Conservation (phyloP, 768 basidiomycete genomes). For the Gloeophyllum trabeum region DNA sequence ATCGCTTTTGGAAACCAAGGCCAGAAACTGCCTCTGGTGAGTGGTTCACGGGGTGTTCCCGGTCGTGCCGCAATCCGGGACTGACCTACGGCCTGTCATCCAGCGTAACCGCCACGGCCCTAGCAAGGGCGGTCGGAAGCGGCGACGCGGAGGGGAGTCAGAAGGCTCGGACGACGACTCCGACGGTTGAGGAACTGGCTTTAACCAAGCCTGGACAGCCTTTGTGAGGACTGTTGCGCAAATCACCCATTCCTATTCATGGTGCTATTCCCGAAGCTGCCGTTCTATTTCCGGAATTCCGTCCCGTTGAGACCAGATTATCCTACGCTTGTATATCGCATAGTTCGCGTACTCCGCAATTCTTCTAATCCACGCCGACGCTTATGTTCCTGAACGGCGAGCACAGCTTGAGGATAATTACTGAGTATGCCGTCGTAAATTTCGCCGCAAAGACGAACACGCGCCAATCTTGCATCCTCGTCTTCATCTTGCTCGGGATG, state of each 20-base stretch:
- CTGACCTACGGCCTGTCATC: slow-evolving; percentile 11
- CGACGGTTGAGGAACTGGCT: slow-evolving; percentile 24
- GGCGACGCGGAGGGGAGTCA: slow-evolving; percentile 45
- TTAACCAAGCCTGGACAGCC: too few relatives aligned
- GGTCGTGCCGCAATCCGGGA: slow-evolving; percentile 12
- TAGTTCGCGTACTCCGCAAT: slow-evolving; percentile 8
- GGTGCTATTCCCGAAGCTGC: too few relatives aligned
- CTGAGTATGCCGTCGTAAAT: slow-evolving; percentile 34
- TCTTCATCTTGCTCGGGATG: slow-evolving; percentile 1
- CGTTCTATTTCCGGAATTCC: too few relatives aligned
- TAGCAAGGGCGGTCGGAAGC: slow-evolving; percentile 44
- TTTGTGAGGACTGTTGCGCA: too few relatives aligned
- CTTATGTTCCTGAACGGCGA: slow-evolving; percentile 7
- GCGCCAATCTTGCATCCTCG: not conserved
- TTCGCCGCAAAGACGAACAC: slow-evolving; percentile 19
- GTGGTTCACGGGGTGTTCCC: slow-evolving; percentile 25
- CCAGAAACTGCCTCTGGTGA: slow-evolving; percentile 77
- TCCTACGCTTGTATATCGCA: too few relatives aligned
- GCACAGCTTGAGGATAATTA: slow-evolving; percentile 37
- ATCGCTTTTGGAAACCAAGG: slow-evolving; percentile 87
- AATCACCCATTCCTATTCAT: too few relatives aligned
- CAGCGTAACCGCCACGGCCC: slow-evolving; percentile 79
- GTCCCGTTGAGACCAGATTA: too few relatives aligned
- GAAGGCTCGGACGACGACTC: slow-evolving; percentile 63
- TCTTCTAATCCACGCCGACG: too few relatives aligned